Evolutionary conservation across 305 asterid genomes (phyloP).

Genomic region (Nicotiana rustica): DNA sequence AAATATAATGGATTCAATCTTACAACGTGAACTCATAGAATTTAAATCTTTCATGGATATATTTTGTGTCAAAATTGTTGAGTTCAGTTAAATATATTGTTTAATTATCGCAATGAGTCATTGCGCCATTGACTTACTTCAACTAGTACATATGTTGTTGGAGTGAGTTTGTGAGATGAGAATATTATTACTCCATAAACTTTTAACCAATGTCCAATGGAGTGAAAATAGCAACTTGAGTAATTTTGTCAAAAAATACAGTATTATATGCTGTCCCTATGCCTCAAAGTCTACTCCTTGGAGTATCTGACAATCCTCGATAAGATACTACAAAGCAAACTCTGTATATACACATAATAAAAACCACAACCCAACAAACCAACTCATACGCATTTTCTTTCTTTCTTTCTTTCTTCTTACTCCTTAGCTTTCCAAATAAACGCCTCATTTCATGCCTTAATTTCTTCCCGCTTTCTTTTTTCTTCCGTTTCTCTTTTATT

Average conservation of each 20-base stretch:
- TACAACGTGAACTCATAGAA: no score
- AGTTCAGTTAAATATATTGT: no score
- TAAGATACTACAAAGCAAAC: slow-evolving; percentile 24
- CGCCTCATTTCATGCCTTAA: slow-evolving; percentile 36
- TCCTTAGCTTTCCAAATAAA: slow-evolving; percentile 38
- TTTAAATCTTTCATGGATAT: no score
- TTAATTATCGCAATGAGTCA: not conserved
- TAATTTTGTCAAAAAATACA: not conserved
- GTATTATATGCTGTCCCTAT: not conserved
- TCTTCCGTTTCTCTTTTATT: not conserved
- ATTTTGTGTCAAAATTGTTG: no score
- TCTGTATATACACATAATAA: not conserved
- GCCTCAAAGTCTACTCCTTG: slow-evolving; percentile 29
- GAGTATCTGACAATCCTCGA: slow-evolving; percentile 36
- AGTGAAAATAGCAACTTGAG: not conserved
- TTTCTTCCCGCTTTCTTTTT: slow-evolving; percentile 27
- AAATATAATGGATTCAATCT: no score
- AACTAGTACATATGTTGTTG: not conserved
- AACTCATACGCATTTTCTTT: slow-evolving; percentile 19
- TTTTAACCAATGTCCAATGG: not conserved
- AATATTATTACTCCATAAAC: no score
- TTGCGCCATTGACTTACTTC: not conserved
- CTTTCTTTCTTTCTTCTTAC: slow-evolving; percentile 63
- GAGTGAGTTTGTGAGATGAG: no score
- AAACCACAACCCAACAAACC: slow-evolving; percentile 4